Evolutionary conservation across 805 yeast species (phyloP).

Genomic region (Sporopachydermia quercuum): DNA sequence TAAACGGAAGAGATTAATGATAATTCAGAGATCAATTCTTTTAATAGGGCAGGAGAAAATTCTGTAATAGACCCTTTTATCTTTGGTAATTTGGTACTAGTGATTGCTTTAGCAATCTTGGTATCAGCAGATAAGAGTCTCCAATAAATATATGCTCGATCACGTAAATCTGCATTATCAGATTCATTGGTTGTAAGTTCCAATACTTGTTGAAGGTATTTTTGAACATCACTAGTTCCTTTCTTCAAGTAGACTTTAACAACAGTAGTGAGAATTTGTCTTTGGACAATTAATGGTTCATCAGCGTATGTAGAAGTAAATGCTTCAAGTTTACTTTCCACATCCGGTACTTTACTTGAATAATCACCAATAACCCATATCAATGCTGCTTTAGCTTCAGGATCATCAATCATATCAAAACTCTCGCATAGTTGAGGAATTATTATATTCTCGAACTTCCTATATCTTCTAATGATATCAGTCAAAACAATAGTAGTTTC

Average conservation of each 20-base stretch:
- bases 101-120: constrained; percentile 49
- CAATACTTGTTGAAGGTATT: constrained; percentile 24
- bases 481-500: constrained; percentile 66
- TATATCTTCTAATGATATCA: constrained; percentile 65
- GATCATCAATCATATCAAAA: constrained; percentile 46
- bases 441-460: constrained; percentile 35
- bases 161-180: constrained; percentile 76
- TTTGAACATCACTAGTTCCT: constrained; percentile 43
- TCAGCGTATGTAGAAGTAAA: constrained; percentile 34
- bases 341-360: constrained; percentile 30
- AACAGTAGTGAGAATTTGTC: constrained; percentile 56
- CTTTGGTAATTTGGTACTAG: constrained; percentile 51
- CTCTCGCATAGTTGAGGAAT: constrained; percentile 27
- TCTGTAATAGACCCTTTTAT: constrained; percentile 58
- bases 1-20: constrained; percentile 81
- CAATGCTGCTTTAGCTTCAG: constrained; percentile 64
- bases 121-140: constrained; percentile 68
- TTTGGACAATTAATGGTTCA: constrained; percentile 63
- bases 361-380: constrained; percentile 78
- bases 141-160: constrained; percentile 79
- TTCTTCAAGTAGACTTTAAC: constrained; percentile 47
- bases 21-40: constrained; percentile 57
- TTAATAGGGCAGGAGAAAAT: constrained; percentile 54
- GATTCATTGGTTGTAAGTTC: constrained; percentile 59
- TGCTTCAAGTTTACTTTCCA: constrained; percentile 26